A percentile compares a stretch with the other conserved stretches of the same genome.
Conservation (phyloP, 352 stramenopile species). For the Phytophthora melonis region DNA sequence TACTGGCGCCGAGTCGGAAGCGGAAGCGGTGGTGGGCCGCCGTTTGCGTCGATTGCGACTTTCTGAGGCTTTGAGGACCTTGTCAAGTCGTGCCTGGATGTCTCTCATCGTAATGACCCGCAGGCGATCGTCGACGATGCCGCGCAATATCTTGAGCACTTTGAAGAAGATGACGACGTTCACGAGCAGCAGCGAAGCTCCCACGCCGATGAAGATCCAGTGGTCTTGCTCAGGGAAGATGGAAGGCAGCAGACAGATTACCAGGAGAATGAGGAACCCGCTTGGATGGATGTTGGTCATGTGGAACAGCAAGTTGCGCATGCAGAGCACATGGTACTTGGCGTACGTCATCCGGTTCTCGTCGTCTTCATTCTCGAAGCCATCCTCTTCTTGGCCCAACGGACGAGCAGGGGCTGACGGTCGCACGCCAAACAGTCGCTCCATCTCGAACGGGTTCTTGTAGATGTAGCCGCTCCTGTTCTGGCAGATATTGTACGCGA, state of each 20-base stretch:
- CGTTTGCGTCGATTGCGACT: constrained; percentile 1
- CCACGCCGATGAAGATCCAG: constrained; percentile 83
- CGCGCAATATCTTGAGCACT: constrained; percentile 80
- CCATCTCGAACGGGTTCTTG: constrained; percentile 89
- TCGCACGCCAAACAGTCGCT: constrained; percentile 75
- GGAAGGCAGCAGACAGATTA: constrained; percentile 75
- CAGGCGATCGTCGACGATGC: constrained; percentile 86
- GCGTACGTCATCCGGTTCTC: constrained; percentile 66
- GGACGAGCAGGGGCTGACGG: constrained; percentile 18
- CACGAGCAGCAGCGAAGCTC: constrained; percentile 55
- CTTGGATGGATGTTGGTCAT: constrained; percentile 85
- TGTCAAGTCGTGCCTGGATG: constrained; percentile 57
- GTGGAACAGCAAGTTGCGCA: constrained; percentile 86
- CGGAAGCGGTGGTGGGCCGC: constrained; percentile 5
- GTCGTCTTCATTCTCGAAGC: constrained; percentile 26
- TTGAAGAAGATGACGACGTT: constrained; percentile 90
- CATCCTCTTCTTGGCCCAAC: constrained; percentile 17
- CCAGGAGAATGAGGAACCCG: constrained; percentile 78
- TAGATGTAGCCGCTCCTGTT: constrained; percentile 89
- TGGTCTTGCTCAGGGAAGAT: constrained; percentile 70
- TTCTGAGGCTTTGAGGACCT: constrained; percentile 28
- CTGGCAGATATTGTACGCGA: constrained; percentile 91
- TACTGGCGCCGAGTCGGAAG: constrained; percentile 17
- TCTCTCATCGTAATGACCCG: constrained; percentile 74
- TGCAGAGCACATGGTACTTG: constrained; percentile 85